Evolutionary conservation across 352 stramenopile genomes (phyloP), one percentile per base, ranked within the genome.

Genomic region (Phytophthora melonis): DNA sequence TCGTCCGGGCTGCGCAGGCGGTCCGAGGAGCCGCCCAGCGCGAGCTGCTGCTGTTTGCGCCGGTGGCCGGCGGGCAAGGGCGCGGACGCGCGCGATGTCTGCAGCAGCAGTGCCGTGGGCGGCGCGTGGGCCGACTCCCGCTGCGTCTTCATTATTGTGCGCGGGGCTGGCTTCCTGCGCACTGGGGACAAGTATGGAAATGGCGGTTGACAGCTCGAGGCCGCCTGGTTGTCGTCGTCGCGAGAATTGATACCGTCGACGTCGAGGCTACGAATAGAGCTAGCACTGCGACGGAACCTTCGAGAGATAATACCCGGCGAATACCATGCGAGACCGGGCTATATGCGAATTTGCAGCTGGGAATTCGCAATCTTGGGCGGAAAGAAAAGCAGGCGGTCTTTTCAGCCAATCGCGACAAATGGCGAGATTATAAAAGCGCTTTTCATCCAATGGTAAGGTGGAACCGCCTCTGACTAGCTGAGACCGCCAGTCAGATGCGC

Each of bases 131-230:
- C 56, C 16, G 63, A 53, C 23, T 74, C 56, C 47, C 65, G 49
- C 50, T 50, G 50, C 57, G 52, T 69, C 64, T 72, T 66, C 72
- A 72, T 75, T 11, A 19, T 39, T 43, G 13, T 10, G 27, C 27
- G 27, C 34, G 34, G 34, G 34, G 23, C 65, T 71, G 65, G 56
- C 58, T 73, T 73, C 50, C 36, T n/a, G 21, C 36, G 34, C 61
- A 50, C 36, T 64, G 47, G 23, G 16, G 43, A 23, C 63, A 70
- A 58, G 1, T 56, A 49, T 74, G 60, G 60, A 74, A 74, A 74
- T 74, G 67, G 58, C 59, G 41, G 41, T 69, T 74, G 66, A 68
- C 41, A 59, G 56, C 30, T 43, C 19, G 55, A 64, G 45, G 11
- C 13, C 43, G 43, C 39, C 11, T n/a, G 43, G 43, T 21, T 21